These are phyloP conservation scores for Setaria italica DNA, from an alignment of 202 grass and related monocot species.

Conservation along the genomic window DNA sequence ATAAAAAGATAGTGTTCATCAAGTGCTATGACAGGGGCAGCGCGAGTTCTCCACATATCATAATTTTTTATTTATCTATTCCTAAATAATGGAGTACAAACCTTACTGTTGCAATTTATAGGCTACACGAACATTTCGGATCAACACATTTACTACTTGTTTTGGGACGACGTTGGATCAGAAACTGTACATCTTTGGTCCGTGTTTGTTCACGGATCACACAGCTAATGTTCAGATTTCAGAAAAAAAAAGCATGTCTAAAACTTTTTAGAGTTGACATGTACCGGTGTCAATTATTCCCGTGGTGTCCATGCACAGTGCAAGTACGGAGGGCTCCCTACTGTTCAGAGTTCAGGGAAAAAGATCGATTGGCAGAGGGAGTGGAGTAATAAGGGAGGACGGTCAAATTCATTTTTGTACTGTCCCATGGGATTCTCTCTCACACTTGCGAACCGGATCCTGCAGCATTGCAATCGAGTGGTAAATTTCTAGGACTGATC, in stretches of 20 bases:
- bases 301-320: not conserved
- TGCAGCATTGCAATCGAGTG: not conserved
- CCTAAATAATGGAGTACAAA: too few species aligned
- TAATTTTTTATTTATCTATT: too few species aligned
- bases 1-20: too few species aligned
- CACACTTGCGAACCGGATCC: not conserved
- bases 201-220: not conserved
- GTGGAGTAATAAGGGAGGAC: not conserved
- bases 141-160: too few species aligned
- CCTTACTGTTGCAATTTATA: too few species aligned
- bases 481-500: not conserved
- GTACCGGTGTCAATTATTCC: too few species aligned
- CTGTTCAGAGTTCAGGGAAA: not conserved
- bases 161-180: not conserved
- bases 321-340: not conserved
- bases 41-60: too few species aligned
- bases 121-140: too few species aligned
- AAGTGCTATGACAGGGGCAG: too few species aligned
- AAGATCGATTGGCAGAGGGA: too few species aligned
- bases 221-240: not conserved
- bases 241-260: not conserved
- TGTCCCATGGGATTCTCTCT: not conserved
- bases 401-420: not conserved
- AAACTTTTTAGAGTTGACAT: not conserved
- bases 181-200: not conserved